Evolutionary conservation across 2,329 filamentous ascomycete species (phyloP), one percentile per base, ranked within the genome.

Genomic region (Ilyonectria destructans): DNA sequence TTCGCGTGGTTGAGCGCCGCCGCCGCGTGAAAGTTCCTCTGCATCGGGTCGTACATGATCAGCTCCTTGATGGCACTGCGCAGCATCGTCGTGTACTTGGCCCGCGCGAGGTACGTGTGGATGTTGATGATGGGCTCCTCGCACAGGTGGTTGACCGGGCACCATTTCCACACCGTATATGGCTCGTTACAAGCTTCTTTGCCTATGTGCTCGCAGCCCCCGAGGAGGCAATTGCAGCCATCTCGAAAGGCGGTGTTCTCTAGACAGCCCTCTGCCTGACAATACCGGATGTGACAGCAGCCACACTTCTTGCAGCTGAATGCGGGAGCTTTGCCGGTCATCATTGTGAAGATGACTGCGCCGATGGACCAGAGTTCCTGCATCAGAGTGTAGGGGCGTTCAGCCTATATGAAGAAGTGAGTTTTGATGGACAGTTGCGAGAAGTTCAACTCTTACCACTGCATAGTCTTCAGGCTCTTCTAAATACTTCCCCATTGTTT

Each of bases 301-400:
- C 67, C 66, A 58, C 71, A 74, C 13, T 64, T 31, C 8, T 68
- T 54, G 57, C 77, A 76, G 37, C 23, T 23, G 58, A 67, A 60
- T 4, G 67, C 65, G 23, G 62, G 73, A 10, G 51, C 17, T 4
- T 54, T 43, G 7, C 79, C 78, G 9, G 73, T 76, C 83, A 85
- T 85, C 83, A 85, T 85, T 57, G 74, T 77, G 69, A 81, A 82
- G 52, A 85, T 67, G 31, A 82, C 70, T 17, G 67, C 73, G 37
- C 82, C 83, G 33, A 85, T 76, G 29, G 78, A 76, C 71, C 74
- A 80, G 37, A 84, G 71, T 59, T 85, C 84, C 43, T 78, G 77
- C 23, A 77, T 77, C 26, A 78, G 70, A 1, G 81, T 81, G 66
- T 84, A 84, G 0, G 77, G 73, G 2, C 78, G 77, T 13, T 75